These are phyloP conservation scores for Cercospora sp. DNA, from an alignment of 2,329 filamentous ascomycete genomes.

Conservation along the genomic window DNA sequence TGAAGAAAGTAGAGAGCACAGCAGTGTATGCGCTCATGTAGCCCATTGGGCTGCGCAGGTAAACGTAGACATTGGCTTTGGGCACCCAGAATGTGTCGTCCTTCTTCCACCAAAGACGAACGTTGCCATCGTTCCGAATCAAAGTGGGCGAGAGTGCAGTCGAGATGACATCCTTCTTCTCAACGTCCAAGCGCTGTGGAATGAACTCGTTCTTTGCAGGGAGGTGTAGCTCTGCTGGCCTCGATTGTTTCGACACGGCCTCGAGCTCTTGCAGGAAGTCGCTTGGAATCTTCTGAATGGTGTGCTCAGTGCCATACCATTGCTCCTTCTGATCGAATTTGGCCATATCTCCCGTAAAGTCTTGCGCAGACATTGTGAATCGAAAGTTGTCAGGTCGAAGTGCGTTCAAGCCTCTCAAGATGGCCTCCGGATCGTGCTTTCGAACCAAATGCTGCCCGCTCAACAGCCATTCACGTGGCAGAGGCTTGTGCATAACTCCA, in stretches of 20 bases:
- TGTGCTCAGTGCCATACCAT: conserved; percentile 98
- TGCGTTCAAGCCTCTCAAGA: conserved; percentile 70
- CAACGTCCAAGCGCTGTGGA: conserved; percentile 86
- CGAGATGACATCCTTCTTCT: conserved; percentile 84
- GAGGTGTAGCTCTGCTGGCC: conserved; percentile 73
- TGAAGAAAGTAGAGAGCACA: conserved; percentile 77
- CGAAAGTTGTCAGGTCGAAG: conserved; percentile 88
- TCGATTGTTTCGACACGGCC: conserved; percentile 59
- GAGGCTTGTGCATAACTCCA: conserved; percentile 85
- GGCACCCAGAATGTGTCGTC: conserved; percentile 98
- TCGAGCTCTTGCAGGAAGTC: conserved; percentile 73
- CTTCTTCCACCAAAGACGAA: conserved; percentile 95
- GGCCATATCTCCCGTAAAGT: conserved; percentile 66
- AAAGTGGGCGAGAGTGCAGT: conserved; percentile 74
- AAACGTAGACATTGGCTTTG: conserved; percentile 83
- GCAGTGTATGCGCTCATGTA: conserved; percentile 75
- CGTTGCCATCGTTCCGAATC: conserved; percentile 77
- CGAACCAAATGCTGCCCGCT: conserved; percentile 76
- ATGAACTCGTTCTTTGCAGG: conserved; percentile 96
- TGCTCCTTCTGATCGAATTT: conserved; percentile 83
- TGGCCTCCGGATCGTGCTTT: conserved; percentile 76
- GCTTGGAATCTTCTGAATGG: conserved; percentile 72
- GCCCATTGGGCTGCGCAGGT: conserved; percentile 76
- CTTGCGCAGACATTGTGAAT: conserved; percentile 78
- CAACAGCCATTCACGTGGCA: conserved; percentile 83